phyloP scores from a whole-genome alignment of 768 basidiomycete species.

The Mycena vulgaris region DNA sequence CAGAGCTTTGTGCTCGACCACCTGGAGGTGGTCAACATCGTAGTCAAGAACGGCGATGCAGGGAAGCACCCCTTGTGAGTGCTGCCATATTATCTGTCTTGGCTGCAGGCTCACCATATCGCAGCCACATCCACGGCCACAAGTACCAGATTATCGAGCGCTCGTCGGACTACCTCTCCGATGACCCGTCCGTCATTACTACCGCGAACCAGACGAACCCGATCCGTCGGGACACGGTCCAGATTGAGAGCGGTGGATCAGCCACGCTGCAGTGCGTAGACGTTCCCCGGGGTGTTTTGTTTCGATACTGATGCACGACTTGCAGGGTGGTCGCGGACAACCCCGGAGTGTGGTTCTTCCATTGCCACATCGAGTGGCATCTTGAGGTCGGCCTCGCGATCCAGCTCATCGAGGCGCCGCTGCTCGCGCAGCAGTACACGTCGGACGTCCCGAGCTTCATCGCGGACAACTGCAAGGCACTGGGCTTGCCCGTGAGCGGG shows the following conservation, averaged over 20 bases:
- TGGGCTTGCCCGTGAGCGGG: conserved; percentile 73
- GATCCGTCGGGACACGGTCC: conserved; percentile 91
- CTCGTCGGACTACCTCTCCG: conserved; percentile 76
- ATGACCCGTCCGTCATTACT: conserved; percentile 82
- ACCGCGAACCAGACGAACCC: conserved; percentile 88
- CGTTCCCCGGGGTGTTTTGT: background rate
- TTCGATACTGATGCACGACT: background rate
- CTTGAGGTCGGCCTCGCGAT: conserved; percentile 88
- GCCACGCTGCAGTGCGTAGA: conserved; percentile 71
- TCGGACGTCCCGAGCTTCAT: conserved; percentile 70
- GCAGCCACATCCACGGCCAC: conserved; percentile 93
- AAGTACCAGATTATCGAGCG: conserved; percentile 87
- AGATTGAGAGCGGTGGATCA: conserved; percentile 76
- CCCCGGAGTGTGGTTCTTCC: conserved; percentile 92
- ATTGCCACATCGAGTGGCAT: conserved; percentile 93
- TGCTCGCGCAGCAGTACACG: conserved; percentile 70
- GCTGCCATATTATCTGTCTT: background rate
- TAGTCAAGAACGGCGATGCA: conserved; percentile 78
- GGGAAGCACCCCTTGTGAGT: conserved; percentile 90
- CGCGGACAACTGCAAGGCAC: conserved; percentile 80
- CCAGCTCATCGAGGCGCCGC: conserved; percentile 87
- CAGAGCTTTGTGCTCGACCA: conserved; percentile 83
- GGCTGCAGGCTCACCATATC: background rate
- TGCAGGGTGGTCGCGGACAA: conserved; percentile 83
- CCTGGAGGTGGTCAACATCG: conserved; percentile 82